These are phyloP conservation scores for Cercospora sp. DNA, from an alignment of 2,329 filamentous ascomycete genomes.

Conservation along the genomic window DNA sequence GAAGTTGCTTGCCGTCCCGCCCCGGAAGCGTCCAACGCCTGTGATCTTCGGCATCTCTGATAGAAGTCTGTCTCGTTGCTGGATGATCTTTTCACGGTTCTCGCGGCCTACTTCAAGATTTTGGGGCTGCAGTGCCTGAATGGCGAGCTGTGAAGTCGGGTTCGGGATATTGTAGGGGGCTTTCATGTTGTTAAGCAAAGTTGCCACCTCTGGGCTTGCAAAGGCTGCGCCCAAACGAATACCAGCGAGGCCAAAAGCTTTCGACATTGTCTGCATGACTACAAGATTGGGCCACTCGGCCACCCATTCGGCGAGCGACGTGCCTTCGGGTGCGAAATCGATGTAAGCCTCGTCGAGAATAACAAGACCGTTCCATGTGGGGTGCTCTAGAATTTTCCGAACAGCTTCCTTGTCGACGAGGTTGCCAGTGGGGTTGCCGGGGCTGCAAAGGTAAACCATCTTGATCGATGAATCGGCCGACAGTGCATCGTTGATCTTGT, in stretches of 20 bases:
- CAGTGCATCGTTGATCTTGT: conserved; percentile 66
- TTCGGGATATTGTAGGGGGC: conserved; percentile 94
- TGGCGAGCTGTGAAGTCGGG: conserved; percentile 79
- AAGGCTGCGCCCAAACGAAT: conserved; percentile 89
- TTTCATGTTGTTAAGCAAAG: conserved; percentile 85
- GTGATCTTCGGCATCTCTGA: conserved; percentile 69
- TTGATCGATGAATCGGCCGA: conserved; percentile 70
- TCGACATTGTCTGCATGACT: conserved; percentile 97
- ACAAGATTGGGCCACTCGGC: conserved; percentile 91
- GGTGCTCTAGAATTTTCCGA: conserved; percentile 72
- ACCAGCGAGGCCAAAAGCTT: conserved; percentile 92
- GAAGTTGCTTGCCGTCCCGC: conserved; percentile 83
- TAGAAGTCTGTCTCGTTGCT: conserved; percentile 75
- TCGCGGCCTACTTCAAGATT: conserved; percentile 72
- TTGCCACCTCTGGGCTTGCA: conserved; percentile 69
- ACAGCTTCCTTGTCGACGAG: conserved; percentile 76
- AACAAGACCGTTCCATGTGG: conserved; percentile 92
- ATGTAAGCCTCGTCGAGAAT: conserved; percentile 96
- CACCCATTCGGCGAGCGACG: conserved; percentile 88
- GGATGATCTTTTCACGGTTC: conserved; percentile 69
- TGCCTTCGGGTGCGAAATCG: conserved; percentile 79
- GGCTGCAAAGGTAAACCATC: conserved; percentile 87
- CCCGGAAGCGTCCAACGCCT: conserved; percentile 77
- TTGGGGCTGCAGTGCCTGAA: conserved; percentile 64
- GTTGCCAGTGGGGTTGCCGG: conserved; percentile 88